phyloP scores from a whole-genome alignment of 331 rosid genomes.

The Rhamnella rubrinervis region DNA sequence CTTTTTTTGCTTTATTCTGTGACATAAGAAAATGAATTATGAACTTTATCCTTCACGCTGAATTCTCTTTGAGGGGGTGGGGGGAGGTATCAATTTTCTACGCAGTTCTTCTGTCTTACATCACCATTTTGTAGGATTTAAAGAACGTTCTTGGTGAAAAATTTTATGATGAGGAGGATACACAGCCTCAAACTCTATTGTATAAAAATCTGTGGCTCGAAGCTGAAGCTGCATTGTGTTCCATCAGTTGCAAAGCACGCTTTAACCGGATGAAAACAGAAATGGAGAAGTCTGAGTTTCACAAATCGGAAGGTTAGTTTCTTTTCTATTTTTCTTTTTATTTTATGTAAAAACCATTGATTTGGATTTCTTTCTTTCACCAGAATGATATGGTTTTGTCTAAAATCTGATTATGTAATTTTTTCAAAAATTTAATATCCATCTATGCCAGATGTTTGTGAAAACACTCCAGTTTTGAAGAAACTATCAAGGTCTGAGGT shows the following conservation, averaged over 20 bases:
- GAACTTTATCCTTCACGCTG: slow-evolving; percentile 2
- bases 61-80: not conserved
- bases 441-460: slow-evolving; percentile 30
- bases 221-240: slow-evolving; percentile 94
- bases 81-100: not conserved
- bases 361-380: not conserved
- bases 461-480: slow-evolving; percentile 35
- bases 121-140: slow-evolving; percentile 55
- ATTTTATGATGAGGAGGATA: slow-evolving; percentile 53
- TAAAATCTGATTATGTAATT: not conserved
- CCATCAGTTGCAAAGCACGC: slow-evolving; percentile 63
- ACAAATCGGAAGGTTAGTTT: slow-evolving; percentile 50
- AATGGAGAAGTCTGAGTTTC: slow-evolving; percentile 50
- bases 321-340: slow-evolving; percentile 6
- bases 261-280: slow-evolving; percentile 63
- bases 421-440: slow-evolving; percentile 21
- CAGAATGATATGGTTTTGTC: not conserved
- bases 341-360: not conserved
- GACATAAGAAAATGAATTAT: not conserved
- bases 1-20: not conserved
- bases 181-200: slow-evolving; percentile 49
- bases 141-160: slow-evolving; percentile 71
- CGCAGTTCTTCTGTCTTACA: slow-evolving; percentile 10
- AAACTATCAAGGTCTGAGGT: slow-evolving; percentile 32
- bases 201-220: slow-evolving; percentile 92